These are phyloP conservation scores for Candida coquimbonensis DNA, from an alignment of 805 yeast genomes.

Conservation along the genomic window DNA sequence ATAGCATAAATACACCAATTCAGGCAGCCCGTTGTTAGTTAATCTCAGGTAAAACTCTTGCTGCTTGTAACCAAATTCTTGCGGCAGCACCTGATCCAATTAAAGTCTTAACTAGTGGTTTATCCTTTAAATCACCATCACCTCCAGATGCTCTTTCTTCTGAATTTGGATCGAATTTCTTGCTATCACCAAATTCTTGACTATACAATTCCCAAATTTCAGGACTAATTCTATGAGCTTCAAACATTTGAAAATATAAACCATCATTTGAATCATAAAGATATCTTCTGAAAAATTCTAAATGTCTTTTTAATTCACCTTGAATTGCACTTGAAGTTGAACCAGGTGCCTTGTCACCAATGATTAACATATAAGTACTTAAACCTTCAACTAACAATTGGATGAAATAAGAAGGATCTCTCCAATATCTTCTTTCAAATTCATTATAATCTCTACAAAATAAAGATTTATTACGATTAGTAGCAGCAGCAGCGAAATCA, in stretches of 20 bases:
- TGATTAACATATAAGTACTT: conserved; percentile 52
- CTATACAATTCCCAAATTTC: conserved; percentile 45
- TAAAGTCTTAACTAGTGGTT: conserved; percentile 41
- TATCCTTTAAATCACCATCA: conserved; percentile 26
- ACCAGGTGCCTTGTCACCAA: conserved; percentile 34
- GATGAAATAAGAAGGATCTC: conserved; percentile 55
- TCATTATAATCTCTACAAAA: conserved; percentile 53
- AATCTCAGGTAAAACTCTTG: conserved; percentile 41
- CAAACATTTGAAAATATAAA: conserved; percentile 51
- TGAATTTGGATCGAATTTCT: conserved; percentile 40
- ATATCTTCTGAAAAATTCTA: conserved; percentile 50
- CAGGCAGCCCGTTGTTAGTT: not conserved
- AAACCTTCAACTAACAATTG: conserved; percentile 62
- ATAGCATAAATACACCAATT: conserved; percentile 1
- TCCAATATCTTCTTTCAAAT: conserved; percentile 49
- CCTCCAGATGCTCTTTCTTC: conserved; percentile 45
- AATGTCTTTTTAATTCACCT: conserved; percentile 44
- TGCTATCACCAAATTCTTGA: conserved; percentile 48
- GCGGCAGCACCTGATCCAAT: conserved; percentile 66
- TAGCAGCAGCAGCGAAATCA: conserved; percentile 45
- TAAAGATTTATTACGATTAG: conserved; percentile 46
- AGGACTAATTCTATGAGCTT: conserved; percentile 46
- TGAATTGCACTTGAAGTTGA: conserved; percentile 24
- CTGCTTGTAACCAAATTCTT: conserved; percentile 61
- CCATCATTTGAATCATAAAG: conserved; percentile 53